phyloP scores from a whole-genome alignment of 257 asterid genomes.

The Parsonsia alboflavescens region DNA sequence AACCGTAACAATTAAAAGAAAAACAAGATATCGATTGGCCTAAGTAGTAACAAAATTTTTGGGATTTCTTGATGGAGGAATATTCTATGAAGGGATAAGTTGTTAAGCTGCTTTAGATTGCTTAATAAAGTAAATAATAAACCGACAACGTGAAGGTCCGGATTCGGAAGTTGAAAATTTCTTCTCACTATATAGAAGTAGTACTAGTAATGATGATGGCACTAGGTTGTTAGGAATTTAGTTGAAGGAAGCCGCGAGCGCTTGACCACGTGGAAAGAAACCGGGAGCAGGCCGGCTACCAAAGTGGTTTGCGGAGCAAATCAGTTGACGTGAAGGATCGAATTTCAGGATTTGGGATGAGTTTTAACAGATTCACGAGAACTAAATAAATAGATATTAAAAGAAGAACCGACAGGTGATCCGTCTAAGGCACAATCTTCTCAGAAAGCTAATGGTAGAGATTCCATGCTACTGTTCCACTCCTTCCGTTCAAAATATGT shows the following conservation, averaged over 20 bases:
- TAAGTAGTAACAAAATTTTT: not conserved
- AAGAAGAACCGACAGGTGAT: too few species aligned
- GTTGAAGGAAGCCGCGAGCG: constrained; percentile 17
- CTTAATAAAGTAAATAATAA: not conserved
- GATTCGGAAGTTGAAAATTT: constrained; percentile 4
- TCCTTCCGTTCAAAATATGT: too few species aligned
- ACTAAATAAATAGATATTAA: too few species aligned
- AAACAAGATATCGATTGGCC: not conserved
- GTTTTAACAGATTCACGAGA: too few species aligned
- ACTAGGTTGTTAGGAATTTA: not conserved
- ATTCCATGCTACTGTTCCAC: too few species aligned
- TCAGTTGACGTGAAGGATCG: not conserved
- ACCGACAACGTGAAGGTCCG: not conserved
- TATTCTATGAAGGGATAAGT: constrained; percentile 1
- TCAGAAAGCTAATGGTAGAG: too few species aligned
- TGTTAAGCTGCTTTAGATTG: not conserved
- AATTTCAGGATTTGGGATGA: not conserved
- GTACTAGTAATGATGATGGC: not conserved
- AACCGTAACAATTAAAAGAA: not conserved
- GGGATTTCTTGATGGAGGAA: not conserved
- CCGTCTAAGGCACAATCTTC: too few species aligned
- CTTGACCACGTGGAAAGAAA: constrained; percentile 20
- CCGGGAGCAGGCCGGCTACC: constrained; percentile 11
- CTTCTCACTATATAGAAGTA: not conserved
- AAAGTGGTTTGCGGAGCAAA: not conserved